Conservation (phyloP, 208 protist species). For the Wallacemonas sp. region DNA sequence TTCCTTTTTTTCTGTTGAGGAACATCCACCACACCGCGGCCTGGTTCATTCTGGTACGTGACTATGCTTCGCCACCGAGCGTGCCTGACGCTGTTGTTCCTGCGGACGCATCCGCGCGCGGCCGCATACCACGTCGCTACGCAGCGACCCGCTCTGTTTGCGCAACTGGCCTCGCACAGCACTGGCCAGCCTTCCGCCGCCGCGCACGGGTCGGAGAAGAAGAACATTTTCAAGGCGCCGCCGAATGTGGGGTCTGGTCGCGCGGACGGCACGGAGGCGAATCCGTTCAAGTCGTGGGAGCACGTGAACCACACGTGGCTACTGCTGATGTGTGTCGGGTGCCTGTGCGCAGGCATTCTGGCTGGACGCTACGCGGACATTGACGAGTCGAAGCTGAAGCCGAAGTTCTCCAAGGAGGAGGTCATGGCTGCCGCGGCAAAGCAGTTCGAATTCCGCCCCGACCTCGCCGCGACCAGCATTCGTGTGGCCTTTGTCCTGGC, state of each 20-base stretch:
- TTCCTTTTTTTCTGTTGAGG: neutral
- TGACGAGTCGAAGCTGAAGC: conserved; percentile 74
- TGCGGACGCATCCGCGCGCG: neutral
- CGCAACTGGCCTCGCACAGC: neutral
- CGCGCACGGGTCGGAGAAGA: neutral
- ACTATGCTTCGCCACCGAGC: conserved; percentile 5
- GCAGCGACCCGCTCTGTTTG: neutral
- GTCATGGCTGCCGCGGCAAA: conserved; percentile 59
- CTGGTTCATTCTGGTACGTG: neutral
- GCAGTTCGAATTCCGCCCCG: conserved; percentile 81
- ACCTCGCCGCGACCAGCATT: conserved; percentile 75
- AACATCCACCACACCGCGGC: neutral
- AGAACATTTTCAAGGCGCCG: conserved; percentile 44
- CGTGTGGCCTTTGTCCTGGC: conserved; percentile 81
- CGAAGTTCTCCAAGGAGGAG: conserved; percentile 54
- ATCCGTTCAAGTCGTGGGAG: conserved; percentile 89
- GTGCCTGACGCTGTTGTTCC: neutral
- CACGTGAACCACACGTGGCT: conserved; percentile 87
- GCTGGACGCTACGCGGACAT: conserved; percentile 74
- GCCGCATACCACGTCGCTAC: too few relatives aligned
- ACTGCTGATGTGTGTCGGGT: conserved; percentile 78
- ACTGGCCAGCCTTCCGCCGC: neutral
- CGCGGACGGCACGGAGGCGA: conserved; percentile 47
- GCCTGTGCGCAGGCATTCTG: conserved; percentile 64
- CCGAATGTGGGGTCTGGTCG: conserved; percentile 52